Evolutionary conservation across 2,329 filamentous ascomycete species (phyloP).

Genomic region (Ophiostoma triangulosporum): DNA sequence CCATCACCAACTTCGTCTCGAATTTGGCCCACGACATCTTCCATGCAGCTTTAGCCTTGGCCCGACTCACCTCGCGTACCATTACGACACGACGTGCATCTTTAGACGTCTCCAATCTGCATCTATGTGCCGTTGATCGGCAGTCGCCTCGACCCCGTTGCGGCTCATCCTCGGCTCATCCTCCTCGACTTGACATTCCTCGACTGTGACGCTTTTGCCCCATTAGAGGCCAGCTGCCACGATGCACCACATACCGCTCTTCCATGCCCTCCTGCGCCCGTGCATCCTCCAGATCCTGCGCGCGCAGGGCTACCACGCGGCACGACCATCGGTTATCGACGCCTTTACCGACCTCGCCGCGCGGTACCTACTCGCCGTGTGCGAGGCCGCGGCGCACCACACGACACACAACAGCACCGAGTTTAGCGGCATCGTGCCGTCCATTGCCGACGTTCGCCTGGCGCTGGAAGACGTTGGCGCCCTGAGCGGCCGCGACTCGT

Average conservation of each 20-base stretch:
- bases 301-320: conserved; percentile 77
- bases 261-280: conserved; percentile 70
- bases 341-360: conserved; percentile 76
- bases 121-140: background rate
- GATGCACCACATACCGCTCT: conserved; percentile 34
- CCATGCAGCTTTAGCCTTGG: background rate
- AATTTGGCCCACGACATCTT: background rate
- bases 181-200: background rate
- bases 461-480: conserved; percentile 73
- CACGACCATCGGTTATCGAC: conserved; percentile 70
- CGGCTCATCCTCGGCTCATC: background rate
- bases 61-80: background rate
- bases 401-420: conserved; percentile 54
- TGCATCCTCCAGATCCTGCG: conserved; percentile 83
- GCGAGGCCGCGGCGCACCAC: conserved; percentile 57
- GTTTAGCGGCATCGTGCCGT: conserved; percentile 49
- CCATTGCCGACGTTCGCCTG: conserved; percentile 68
- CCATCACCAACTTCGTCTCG: background rate
- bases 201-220: background rate
- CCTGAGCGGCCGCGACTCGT: conserved; percentile 57
- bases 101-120: background rate
- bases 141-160: background rate
- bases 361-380: conserved; percentile 65
- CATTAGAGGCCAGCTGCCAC: conserved; percentile 18
- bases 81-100: background rate